These are phyloP conservation scores for Cocos nucifera DNA, from an alignment of 176 grass and related monocot species.

Conservation along the genomic window DNA sequence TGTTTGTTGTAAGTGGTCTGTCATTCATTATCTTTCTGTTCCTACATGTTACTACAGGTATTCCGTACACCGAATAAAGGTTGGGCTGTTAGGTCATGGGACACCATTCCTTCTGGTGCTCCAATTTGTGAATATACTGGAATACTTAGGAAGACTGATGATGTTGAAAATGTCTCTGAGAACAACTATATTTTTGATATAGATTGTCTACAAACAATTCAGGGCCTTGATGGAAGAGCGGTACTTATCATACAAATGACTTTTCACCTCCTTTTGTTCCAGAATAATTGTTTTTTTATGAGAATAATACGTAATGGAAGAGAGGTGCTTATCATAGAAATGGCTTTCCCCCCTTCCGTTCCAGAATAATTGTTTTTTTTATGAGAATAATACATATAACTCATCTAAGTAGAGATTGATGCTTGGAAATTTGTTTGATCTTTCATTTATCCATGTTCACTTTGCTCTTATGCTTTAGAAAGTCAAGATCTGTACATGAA, in stretches of 20 bases:
- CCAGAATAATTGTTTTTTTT: too few relatives aligned
- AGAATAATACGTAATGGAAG: too few relatives aligned
- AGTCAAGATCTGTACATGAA: too few relatives aligned
- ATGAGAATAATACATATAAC: too few relatives aligned
- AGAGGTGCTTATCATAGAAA: too few relatives aligned
- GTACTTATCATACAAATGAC: conserved; percentile 9
- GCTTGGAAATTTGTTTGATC: too few relatives aligned
- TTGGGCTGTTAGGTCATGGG: conserved; percentile 90
- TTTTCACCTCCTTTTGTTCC: too few relatives aligned
- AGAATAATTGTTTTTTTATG: too few relatives aligned
- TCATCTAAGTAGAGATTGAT: too few relatives aligned
- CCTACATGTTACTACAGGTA: conserved; percentile 34
- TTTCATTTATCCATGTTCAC: too few relatives aligned
- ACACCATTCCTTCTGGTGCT: conserved; percentile 78
- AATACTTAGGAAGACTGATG: conserved; percentile 57
- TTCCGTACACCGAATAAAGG: conserved; percentile 74
- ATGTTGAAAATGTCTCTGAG: conserved; percentile 42
- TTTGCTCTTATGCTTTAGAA: too few relatives aligned
- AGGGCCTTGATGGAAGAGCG: conserved; percentile 81
- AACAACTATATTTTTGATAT: conserved; percentile 87
- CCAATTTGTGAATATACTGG: conserved; percentile 83
- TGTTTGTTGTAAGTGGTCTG: neutral
- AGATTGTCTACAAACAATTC: conserved; percentile 86
- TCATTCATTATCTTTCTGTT: neutral
- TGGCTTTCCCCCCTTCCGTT: too few relatives aligned